phyloP scores from a whole-genome alignment of 192 early-diverging fungal genomes.

The Coemansia sp. region DNA sequence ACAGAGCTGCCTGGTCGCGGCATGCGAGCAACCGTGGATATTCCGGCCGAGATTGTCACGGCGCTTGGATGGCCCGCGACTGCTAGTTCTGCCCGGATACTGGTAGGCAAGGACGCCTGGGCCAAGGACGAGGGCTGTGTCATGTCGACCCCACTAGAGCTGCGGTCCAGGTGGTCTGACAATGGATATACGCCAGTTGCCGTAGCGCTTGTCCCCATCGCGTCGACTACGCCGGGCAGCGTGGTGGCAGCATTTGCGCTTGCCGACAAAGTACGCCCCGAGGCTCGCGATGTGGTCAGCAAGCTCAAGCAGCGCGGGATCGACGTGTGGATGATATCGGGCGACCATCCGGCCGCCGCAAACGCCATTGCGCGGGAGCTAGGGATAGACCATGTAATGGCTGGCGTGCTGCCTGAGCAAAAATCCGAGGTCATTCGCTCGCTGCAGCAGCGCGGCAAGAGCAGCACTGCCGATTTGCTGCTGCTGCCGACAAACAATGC shows the following conservation, averaged over 20 bases:
- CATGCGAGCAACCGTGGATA: slow-evolving; percentile 36
- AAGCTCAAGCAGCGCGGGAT: slow-evolving; percentile 76
- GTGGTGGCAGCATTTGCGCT: slow-evolving; percentile 75
- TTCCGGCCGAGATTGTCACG: slow-evolving; percentile 17
- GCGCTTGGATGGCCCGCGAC: slow-evolving; percentile 30
- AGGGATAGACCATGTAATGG: slow-evolving; percentile 89
- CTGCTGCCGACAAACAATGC: background rate
- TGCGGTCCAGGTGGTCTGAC: slow-evolving; percentile 59
- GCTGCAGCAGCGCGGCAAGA: slow-evolving; percentile 62
- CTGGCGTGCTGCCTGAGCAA: slow-evolving; percentile 86
- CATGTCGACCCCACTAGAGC: slow-evolving; percentile 43
- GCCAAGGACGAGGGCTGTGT: slow-evolving; percentile 58
- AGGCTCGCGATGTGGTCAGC: slow-evolving; percentile 71
- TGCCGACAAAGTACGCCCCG: slow-evolving; percentile 83
- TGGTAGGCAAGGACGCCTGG: slow-evolving; percentile 79
- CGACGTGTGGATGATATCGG: slow-evolving; percentile 88
- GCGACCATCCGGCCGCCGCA: slow-evolving; percentile 86
- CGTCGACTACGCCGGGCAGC: slow-evolving; percentile 57
- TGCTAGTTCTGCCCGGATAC: slow-evolving; percentile 17
- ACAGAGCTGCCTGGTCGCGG: slow-evolving; percentile 47
- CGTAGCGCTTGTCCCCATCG: slow-evolving; percentile 37
- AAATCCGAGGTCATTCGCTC: slow-evolving; percentile 77
- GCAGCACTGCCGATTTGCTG: background rate
- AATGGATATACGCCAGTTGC: slow-evolving; percentile 64
- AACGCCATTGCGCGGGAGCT: slow-evolving; percentile 75